Percentiles rank a stretch among this genome's conserved stretches.
Conservation (phyloP, 2,329 filamentous ascomycete species). For the Fusarium duplospermum region DNA sequence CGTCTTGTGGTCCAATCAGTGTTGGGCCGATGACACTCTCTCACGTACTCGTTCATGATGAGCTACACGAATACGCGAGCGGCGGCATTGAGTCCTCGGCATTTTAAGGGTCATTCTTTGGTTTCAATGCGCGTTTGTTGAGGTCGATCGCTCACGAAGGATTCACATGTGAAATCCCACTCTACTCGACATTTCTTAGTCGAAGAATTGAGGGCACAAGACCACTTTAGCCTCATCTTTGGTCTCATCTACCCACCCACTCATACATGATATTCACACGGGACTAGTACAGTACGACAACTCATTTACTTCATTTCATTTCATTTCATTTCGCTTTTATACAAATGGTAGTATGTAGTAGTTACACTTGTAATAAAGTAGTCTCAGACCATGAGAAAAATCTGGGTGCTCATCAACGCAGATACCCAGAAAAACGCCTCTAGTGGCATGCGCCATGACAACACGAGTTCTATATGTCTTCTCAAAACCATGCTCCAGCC, state of each 20-base stretch:
- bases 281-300: no score
- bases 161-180: constrained; percentile 27
- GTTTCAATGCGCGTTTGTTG: not conserved
- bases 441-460: constrained; percentile 19
- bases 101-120: not conserved
- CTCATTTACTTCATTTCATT: not conserved
- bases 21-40: constrained; percentile 26
- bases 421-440: constrained; percentile 6
- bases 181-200: not conserved
- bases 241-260: not conserved
- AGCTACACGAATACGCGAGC: constrained; percentile 35
- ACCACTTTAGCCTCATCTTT: not conserved
- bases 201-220: not conserved
- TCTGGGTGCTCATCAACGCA: not conserved
- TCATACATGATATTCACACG: not conserved
- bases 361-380: constrained; percentile 10
- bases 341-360: constrained; percentile 8
- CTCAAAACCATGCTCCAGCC: constrained; percentile 36
- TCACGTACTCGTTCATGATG: constrained; percentile 15
- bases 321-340: constrained; percentile 8
- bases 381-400: not conserved
- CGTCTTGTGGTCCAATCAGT: constrained; percentile 23
- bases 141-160: not conserved
- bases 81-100: constrained; percentile 15
- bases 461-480: constrained; percentile 13